These are phyloP conservation scores for Erucastrum elatum DNA, from an alignment of 345 rosid species.

Conservation along the genomic window DNA sequence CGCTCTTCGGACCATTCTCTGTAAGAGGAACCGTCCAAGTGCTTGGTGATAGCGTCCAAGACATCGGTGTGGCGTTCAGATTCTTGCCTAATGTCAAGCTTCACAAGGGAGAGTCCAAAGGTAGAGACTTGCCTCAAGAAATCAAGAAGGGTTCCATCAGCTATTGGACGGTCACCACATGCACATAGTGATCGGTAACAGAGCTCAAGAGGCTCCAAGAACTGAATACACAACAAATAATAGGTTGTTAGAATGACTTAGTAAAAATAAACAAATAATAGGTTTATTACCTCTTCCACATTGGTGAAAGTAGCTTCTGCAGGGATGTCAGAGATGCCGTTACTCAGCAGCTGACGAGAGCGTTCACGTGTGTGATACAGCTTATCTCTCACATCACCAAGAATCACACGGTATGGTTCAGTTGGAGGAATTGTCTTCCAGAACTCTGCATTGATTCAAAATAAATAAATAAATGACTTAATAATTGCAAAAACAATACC, in stretches of 20 bases:
- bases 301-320: slow-evolving; percentile 77
- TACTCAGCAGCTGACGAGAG: slow-evolving; percentile 78
- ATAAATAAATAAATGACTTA: background rate
- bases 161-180: slow-evolving; percentile 91
- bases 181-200: slow-evolving; percentile 89
- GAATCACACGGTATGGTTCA: slow-evolving; percentile 96
- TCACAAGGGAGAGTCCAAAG: slow-evolving; percentile 91
- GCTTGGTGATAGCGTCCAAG: slow-evolving; percentile 86
- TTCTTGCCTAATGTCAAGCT: slow-evolving; percentile 96
- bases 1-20: slow-evolving; percentile 87
- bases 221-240: slow-evolving; percentile 42
- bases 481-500: background rate
- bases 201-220: slow-evolving; percentile 97
- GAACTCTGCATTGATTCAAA: slow-evolving; percentile 54
- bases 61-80: slow-evolving; percentile 97
- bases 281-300: slow-evolving; percentile 62
- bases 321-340: slow-evolving; percentile 80
- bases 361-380: slow-evolving; percentile 89
- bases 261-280: background rate
- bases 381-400: slow-evolving; percentile 90
- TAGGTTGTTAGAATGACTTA: background rate
- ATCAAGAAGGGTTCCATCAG: slow-evolving; percentile 99
- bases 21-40: slow-evolving; percentile 86
- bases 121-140: slow-evolving; percentile 97
- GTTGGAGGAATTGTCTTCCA: slow-evolving; percentile 88